Percentiles rank a stretch among this genome's conserved stretches.
These are phyloP conservation scores for Fusarium staphyleae DNA, from an alignment of 2,329 filamentous ascomycete species.

Conservation along the genomic window DNA sequence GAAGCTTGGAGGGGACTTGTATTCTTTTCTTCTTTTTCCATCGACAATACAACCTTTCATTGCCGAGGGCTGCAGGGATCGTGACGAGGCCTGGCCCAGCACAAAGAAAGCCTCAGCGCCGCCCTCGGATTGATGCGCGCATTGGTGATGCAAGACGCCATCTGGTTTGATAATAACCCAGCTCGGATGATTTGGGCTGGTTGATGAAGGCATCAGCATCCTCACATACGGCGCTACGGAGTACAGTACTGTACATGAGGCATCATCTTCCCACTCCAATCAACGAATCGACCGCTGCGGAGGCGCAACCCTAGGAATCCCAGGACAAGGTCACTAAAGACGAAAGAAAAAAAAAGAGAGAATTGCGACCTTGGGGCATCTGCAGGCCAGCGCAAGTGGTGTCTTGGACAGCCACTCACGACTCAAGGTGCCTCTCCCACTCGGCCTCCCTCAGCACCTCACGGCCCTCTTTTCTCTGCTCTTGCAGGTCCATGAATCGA, in stretches of 20 bases:
- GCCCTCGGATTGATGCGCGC: conserved; percentile 11
- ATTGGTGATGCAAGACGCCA: conserved; percentile 26
- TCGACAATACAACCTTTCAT: background rate
- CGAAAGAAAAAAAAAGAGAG: conserved; percentile 24
- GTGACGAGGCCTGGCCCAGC: conserved; percentile 4
- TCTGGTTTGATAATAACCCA: background rate
- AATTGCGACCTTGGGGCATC: conserved; percentile 29
- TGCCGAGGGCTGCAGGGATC: conserved; percentile 26
- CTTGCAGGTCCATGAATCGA: conserved; percentile 33
- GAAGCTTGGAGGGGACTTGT: conserved; percentile 8
- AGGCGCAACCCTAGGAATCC: conserved; percentile 27
- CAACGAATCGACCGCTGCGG: conserved; percentile 29
- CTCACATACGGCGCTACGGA: conserved; percentile 15
- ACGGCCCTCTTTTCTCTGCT: conserved; percentile 28
- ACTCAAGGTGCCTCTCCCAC: conserved; percentile 29
- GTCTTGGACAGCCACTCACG: conserved; percentile 33
- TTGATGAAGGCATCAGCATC: conserved; percentile 11
- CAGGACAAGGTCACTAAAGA: conserved; percentile 30
- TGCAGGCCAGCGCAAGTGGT: conserved; percentile 30
- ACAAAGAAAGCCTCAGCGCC: conserved; percentile 21
- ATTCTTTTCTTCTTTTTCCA: conserved; percentile 5
- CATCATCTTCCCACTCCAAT: conserved; percentile 11
- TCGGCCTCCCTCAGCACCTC: conserved; percentile 21
- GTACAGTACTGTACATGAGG: no score
- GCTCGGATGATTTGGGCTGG: conserved; percentile 9